A percentile compares a stretch with the other conserved stretches of the same genome.
These are phyloP conservation scores for Flaveria brownii DNA, from an alignment of 129 eudicot genomes.

Conservation along the genomic window DNA sequence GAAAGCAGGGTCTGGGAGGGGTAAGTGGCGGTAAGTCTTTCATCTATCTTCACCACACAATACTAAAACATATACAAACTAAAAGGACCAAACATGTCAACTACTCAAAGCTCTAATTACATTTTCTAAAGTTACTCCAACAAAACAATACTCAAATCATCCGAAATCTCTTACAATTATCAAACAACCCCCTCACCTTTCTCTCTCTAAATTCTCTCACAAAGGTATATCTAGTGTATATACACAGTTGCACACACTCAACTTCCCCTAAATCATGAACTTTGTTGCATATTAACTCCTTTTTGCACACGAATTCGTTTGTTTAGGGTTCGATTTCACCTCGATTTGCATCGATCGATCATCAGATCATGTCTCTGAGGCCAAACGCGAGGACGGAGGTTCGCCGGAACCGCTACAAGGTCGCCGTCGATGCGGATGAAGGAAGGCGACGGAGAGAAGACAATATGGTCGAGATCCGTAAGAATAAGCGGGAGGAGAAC, in stretches of 20 bases:
- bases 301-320: not conserved
- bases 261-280: slow-evolving; percentile 23
- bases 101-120: too few species aligned
- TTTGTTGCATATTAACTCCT: slow-evolving; percentile 24
- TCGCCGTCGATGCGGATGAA: slow-evolving; percentile 83
- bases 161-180: not conserved
- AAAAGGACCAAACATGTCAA: too few species aligned
- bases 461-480: slow-evolving; percentile 93
- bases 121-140: too few species aligned
- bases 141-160: not conserved
- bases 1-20: too few species aligned
- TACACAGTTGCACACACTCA: not conserved
- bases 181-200: not conserved
- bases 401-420: slow-evolving; percentile 82
- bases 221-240: slow-evolving; percentile 24
- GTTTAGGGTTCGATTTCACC: slow-evolving; percentile 28
- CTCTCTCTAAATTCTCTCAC: slow-evolving; percentile 31
- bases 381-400: slow-evolving; percentile 69
- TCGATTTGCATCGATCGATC: not conserved
- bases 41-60: too few species aligned
- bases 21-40: too few species aligned
- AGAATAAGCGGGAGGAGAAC: slow-evolving; percentile 79
- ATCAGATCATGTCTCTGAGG: slow-evolving; percentile 61
- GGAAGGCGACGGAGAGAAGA: slow-evolving; percentile 85
- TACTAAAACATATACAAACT: too few species aligned